Evolutionary conservation across 2,329 filamentous ascomycete species (phyloP).

Genomic region (Sphaerulina musiva): DNA sequence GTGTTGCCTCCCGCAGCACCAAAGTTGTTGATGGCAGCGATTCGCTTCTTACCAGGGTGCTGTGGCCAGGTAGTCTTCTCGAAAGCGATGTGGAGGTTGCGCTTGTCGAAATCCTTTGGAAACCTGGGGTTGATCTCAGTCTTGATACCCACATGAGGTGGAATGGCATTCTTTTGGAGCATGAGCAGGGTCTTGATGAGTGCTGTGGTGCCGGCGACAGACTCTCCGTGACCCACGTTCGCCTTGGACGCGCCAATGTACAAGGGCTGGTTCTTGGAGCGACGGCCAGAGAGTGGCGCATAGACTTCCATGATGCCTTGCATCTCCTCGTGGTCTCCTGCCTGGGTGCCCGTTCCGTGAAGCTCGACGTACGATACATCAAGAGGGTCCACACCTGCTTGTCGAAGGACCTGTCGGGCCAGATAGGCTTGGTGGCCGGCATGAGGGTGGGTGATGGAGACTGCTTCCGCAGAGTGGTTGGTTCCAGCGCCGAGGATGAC

Average conservation of each 20-base stretch:
- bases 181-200: conserved; percentile 60
- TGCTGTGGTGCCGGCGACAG: conserved; percentile 41
- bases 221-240: conserved; percentile 30
- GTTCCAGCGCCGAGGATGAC: conserved; percentile 13
- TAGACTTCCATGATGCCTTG: conserved; percentile 11
- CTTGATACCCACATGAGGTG: conserved; percentile 63
- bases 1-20: conserved; percentile 67
- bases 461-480: conserved; percentile 16
- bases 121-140: conserved; percentile 55
- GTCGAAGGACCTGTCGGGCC: conserved; percentile 8
- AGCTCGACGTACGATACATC: conserved; percentile 18
- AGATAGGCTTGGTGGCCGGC: conserved; percentile 16
- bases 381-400: conserved; percentile 13
- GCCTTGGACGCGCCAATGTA: conserved; percentile 27
- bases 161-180: conserved; percentile 57
- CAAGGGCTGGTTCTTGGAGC: conserved; percentile 14
- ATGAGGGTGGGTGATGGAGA: conserved; percentile 19
- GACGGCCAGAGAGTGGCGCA: conserved; percentile 14
- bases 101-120: conserved; percentile 50
- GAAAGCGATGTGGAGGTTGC: conserved; percentile 52
- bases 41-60: conserved; percentile 29
- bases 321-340: conserved; percentile 16
- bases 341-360: conserved; percentile 21
- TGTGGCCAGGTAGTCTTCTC: conserved; percentile 40
- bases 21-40: conserved; percentile 58